Base-by-base conservation (phyloP, 306 rosid genomes). In the Prunus padus region DNA sequence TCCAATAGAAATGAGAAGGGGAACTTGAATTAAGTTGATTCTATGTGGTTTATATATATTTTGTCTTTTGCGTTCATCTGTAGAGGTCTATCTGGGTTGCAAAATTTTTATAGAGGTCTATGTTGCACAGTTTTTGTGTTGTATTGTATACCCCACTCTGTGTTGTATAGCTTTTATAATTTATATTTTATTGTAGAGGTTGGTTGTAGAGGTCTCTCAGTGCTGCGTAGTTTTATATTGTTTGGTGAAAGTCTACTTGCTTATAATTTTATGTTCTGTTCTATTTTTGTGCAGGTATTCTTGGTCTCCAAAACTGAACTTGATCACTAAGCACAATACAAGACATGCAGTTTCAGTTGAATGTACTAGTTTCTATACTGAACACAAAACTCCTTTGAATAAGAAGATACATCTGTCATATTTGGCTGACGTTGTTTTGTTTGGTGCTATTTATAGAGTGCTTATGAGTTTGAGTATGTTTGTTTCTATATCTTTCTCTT, bases 291-390 rank as follows among this genome's bases (percentile, higher is more conserved):
- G 47, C 79, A 93, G 98, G 97, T 49, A 77, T 93, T 59, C 90
- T 96, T 66, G 98, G 99, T 47, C 86, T 96, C 73, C 97, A 92
- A 83, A 97, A 93, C 52, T 96, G 88, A 88, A 74, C 50, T 22
- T 0, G 75, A 37, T 19, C 75, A 15, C 52, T 2, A 13, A 4
- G 55, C 42, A 31, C 31, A 54, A 45, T 49, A 31, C 66, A 46
- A 45, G 57, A 31, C 71, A 46, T 60, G 69, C 16, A 73, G n/a
- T 63, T 62, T 16, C 30, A 12, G 72, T 63, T 77, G 12, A 45
- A 59, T 67, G 8, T n/a, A 33, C 2, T 22, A 42, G 78, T 73
- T 76, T 44, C 40, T 14, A 9, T 8, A 14, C 2, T 26, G 45
- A 59, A 3, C 28, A 4, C 26, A 18, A 30, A 49, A 26, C 76